Percentiles rank a stretch among this genome's conserved stretches.
Evolutionary conservation across 306 rosid genomes (phyloP).

Genomic region (Nissolia schottii): DNA sequence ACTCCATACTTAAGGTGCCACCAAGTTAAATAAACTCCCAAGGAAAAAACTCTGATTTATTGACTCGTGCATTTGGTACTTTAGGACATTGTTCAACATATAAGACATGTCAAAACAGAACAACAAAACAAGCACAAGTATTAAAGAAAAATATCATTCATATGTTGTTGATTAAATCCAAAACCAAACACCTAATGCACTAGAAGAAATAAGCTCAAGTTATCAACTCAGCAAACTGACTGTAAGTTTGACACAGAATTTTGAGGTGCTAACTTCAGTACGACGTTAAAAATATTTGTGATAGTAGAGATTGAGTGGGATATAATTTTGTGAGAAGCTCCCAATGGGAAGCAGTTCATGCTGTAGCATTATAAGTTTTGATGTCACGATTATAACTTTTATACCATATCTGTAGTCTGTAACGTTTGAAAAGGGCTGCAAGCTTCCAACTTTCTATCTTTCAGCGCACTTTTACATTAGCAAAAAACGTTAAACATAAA

Average conservation of each 20-base stretch:
- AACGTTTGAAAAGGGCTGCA: too few relatives aligned
- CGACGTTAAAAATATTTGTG: too few relatives aligned
- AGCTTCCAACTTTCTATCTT: too few relatives aligned
- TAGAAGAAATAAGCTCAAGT: background rate
- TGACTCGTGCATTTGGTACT: background rate
- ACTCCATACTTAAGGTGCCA: background rate
- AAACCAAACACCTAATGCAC: background rate
- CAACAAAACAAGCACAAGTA: background rate
- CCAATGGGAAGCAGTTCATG: background rate
- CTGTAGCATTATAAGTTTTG: too few relatives aligned
- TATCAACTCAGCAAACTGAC: background rate
- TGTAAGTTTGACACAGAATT: conserved; percentile 3
- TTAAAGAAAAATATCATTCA: background rate
- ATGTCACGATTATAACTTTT: too few relatives aligned
- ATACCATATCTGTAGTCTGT: background rate
- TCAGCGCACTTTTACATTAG: background rate
- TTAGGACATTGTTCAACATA: background rate
- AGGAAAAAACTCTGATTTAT: background rate
- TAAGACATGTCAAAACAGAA: background rate
- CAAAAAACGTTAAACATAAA: background rate
- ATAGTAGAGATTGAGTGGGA: too few relatives aligned
- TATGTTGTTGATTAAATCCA: background rate
- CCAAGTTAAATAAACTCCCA: background rate
- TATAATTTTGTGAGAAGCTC: too few relatives aligned
- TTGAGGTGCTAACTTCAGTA: too few relatives aligned